Evolutionary conservation across 73 alveolate species (phyloP).

Genomic region (Durusdinium trenchii): DNA sequence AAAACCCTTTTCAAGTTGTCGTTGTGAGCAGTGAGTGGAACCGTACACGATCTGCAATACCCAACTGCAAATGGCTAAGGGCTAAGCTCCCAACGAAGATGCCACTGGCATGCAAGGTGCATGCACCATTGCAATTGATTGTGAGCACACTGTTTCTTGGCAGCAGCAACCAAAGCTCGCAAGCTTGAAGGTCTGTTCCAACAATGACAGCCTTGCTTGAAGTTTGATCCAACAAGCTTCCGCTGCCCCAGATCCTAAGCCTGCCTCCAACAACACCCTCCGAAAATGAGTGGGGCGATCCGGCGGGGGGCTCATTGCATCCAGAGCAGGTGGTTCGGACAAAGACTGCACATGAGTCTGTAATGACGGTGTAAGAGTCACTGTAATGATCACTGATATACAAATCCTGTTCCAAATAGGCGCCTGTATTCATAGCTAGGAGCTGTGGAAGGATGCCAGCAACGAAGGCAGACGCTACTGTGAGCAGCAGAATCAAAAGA

Average conservation of each 20-base stretch:
- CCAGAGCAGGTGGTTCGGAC: neutral
- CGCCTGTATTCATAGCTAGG: neutral
- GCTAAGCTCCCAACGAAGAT: constrained; percentile 19
- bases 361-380: neutral
- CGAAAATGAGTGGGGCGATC: neutral
- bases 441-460: constrained; percentile 28
- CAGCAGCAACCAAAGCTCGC: constrained; percentile 48
- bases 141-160: neutral
- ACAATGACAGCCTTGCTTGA: neutral
- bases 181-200: constrained; percentile 8
- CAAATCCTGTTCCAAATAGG: neutral
- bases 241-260: constrained; percentile 17
- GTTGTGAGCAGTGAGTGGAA: too few species aligned
- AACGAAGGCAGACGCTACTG: neutral
- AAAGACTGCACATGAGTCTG: constrained; percentile 15
- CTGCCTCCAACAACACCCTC: neutral
- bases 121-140: neutral
- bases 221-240: neutral
- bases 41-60: too few species aligned
- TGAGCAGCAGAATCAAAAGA: neutral
- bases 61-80: too few species aligned
- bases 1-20: too few species aligned
- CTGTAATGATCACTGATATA: too few species aligned
- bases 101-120: constrained; percentile 30
- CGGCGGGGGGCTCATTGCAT: neutral